Base-by-base conservation (phyloP, 2,329 filamentous ascomycete species). In the Domatiomyces globalis region DNA sequence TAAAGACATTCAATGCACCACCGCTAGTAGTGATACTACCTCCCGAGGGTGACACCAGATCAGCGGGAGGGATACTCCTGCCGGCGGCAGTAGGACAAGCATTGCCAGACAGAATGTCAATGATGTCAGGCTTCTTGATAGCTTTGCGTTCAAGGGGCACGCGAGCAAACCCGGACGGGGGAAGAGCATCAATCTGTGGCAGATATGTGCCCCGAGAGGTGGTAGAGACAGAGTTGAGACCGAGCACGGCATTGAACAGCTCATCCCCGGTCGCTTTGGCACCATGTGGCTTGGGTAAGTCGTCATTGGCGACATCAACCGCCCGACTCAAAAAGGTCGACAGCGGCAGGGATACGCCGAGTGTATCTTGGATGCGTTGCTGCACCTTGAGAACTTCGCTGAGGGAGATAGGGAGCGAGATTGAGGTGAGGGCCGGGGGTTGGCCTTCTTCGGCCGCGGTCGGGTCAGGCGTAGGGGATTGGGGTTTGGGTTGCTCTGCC, bases 201-300 rank as follows among this genome's bases (percentile, higher is more conserved):
- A 77, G 78, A 65, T 77, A 94, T 76, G 71, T 73, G 57, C 72
- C 88, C 70, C 66, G 79, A 66, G 64, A 75, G 25, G 67, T 68
- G 29, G 67, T 66, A 29, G 78, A 73, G 52, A 77, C 73, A 52
- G 72, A 70, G 59, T 77, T 69, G 18, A 88, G 71, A 8, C 89
- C 90, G 6, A 98, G 77, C 12, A 96, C 75, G 61, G 90, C 81
- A 65, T 95, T 82, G 70, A 96, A 96, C 10, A 98, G 79, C 65
- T 94, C 87, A 63, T 88, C 79, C 36, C 84, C 73, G 0, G 85
- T 82, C 12, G 84, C 83, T 63, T 80, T 76, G 45, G 77, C 75
- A 54, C 73, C 72, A 54, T 80, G 75, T 4, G 81, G 78, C 25
- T 77, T 72, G 2, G 90, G 90, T 6, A 96, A 78, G 45, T 85